These are phyloP conservation scores for Citrullus amarus DNA, from an alignment of 306 rosid species.

Conservation along the genomic window DNA sequence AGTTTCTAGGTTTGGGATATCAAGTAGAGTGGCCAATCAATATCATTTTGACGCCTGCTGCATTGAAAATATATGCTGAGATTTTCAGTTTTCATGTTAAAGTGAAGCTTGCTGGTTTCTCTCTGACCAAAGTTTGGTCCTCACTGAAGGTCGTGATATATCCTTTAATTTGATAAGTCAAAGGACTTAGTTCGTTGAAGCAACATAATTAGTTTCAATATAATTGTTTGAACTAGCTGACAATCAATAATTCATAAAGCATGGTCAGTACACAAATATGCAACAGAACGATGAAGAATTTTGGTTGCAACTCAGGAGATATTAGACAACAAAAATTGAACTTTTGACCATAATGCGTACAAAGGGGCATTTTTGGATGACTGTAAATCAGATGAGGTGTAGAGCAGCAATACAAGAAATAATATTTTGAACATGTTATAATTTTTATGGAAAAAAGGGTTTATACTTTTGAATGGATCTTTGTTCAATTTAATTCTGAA, in stretches of 20 bases:
- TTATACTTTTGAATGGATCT: background rate
- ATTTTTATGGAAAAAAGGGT: background rate
- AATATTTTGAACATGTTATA: background rate
- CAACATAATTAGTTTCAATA: background rate
- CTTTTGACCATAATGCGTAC: background rate
- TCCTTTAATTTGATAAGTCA: background rate
- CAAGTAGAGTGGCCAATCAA: slow-evolving; percentile 84
- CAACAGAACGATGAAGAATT: background rate
- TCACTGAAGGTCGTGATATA: slow-evolving; percentile 56
- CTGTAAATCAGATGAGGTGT: background rate
- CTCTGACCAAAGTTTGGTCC: slow-evolving; percentile 79
- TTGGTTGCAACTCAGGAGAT: background rate
- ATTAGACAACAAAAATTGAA: background rate
- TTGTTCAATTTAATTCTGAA: background rate
- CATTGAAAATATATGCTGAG: slow-evolving; percentile 69
- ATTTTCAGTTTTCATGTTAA: slow-evolving; percentile 90
- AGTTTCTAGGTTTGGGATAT: slow-evolving; percentile 90
- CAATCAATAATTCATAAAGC: background rate
- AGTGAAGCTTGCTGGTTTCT: slow-evolving; percentile 77
- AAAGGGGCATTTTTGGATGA: background rate
- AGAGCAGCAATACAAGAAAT: background rate
- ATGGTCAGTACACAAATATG: background rate
- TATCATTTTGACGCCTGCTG: slow-evolving; percentile 68
- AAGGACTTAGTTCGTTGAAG: background rate
- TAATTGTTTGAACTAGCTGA: background rate